Percentiles rank a stretch among this genome's conserved stretches.
These are phyloP conservation scores for Pascua guehoae DNA, from an alignment of 1,284 basidiomycete genomes.

Conservation along the genomic window DNA sequence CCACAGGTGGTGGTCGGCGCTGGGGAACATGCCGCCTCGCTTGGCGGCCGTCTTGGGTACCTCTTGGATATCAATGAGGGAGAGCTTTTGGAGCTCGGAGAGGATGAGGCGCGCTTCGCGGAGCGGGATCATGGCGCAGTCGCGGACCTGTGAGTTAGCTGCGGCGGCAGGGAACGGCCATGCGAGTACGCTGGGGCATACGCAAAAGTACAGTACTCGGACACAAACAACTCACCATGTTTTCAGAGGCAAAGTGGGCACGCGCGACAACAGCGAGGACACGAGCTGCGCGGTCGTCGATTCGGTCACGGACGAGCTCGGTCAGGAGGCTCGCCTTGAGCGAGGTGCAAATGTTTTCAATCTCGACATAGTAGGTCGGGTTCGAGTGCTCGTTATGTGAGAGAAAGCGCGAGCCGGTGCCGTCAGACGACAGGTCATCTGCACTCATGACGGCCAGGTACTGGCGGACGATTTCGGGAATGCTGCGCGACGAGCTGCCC, in stretches of 20 bases:
- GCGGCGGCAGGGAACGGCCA: background rate
- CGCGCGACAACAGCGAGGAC: constrained; percentile 76
- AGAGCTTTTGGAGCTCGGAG: constrained; percentile 71
- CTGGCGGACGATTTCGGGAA: constrained; percentile 31
- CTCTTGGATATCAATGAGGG: constrained; percentile 82
- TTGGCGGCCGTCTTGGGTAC: constrained; percentile 83
- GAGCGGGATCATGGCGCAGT: constrained; percentile 84
- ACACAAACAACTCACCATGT: constrained; percentile 61
- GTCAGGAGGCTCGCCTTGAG: constrained; percentile 72
- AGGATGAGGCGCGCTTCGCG: constrained; percentile 81
- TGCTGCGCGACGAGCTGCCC: constrained; percentile 20
- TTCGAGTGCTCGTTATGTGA: constrained; percentile 57
- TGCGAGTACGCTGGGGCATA: no score
- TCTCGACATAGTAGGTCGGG: constrained; percentile 65
- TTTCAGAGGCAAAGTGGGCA: constrained; percentile 95
- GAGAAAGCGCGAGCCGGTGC: constrained; percentile 54
- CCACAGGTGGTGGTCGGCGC: constrained; percentile 61
- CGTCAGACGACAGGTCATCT: constrained; percentile 32
- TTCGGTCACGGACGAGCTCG: constrained; percentile 73
- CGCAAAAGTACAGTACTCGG: no score
- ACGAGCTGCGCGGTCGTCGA: constrained; percentile 80
- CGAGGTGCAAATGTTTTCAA: constrained; percentile 68
- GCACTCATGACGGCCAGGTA: constrained; percentile 38
- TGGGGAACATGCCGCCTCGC: constrained; percentile 56
- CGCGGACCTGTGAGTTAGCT: constrained; percentile 66